Base-by-base conservation (phyloP, 495 filamentous ascomycete genomes). In the Patellaria atrata region DNA sequence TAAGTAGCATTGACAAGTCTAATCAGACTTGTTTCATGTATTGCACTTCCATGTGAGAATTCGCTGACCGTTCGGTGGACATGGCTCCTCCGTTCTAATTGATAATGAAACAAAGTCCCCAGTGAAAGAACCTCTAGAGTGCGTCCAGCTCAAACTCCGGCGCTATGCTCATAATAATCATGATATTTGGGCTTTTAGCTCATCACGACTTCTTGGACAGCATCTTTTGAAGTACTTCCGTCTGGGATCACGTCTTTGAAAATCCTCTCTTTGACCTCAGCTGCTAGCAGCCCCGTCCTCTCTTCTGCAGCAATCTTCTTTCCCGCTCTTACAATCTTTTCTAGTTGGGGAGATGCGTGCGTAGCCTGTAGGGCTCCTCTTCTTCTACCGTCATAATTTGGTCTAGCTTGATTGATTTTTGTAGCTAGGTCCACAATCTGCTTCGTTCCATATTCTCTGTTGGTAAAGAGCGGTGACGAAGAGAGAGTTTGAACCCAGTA, bases 401-500 rank as follows among this genome's bases (percentile, higher is more conserved):
- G 41, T 0, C 74, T 64, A 2, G 73, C 71, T 31, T 82, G 72
- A 35, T 64, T 58, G 44, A 91, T 72, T 57, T 93, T 94, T 33
- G 71, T 67, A 24, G 74, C 77, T 31, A 96, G 62, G 58, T 99
- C 91, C 30, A 72, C 57, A 60, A 99, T 93, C 57, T 94, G 87
- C 54, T 84, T 87, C 46, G 75, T 91, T 33, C 75, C 75, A 53
- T 83, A 99, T 41, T 94, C 89, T 43, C 87, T 78, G 47, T 94
- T 94, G 27, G 83, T 81, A 43, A 93, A 77, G 7, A 96, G 68
- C 27, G 91, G 87, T 45, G 72, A 86, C 52, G 93, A 82, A n/a
- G 82, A 86, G n/a, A 99, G 70, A 16, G 91, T 99, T 38, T 84
- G 76, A 16, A 96, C 87, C 91, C 91, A 99, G 61, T 99, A 99